Evolutionary conservation across 2,329 filamentous ascomycete species (phyloP).

Genomic region (Fusarium sp.): DNA sequence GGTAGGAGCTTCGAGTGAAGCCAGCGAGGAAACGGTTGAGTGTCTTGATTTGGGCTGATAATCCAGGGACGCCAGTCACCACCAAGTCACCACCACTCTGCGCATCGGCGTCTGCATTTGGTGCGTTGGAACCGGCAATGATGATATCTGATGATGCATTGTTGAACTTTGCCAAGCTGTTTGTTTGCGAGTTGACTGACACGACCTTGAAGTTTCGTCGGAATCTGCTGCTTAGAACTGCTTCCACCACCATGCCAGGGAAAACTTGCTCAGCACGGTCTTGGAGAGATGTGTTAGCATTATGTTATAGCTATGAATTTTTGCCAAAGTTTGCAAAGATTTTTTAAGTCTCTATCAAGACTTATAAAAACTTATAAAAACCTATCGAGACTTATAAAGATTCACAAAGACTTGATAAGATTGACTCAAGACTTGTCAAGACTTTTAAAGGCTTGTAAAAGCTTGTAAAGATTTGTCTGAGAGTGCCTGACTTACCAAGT

Average conservation of each 20-base stretch:
- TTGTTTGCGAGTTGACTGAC: constrained; percentile 68
- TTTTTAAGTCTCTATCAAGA: too few species aligned
- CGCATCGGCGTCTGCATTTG: constrained; percentile 28
- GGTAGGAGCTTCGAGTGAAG: constrained; percentile 62
- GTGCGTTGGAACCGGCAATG: constrained; percentile 54
- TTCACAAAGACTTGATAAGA: too few species aligned
- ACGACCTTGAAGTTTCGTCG: constrained; percentile 66
- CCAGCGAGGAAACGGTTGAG: constrained; percentile 77
- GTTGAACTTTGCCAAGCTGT: constrained; percentile 62
- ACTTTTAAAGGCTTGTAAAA: too few species aligned
- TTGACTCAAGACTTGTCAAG: too few species aligned
- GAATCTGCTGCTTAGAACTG: constrained; percentile 57
- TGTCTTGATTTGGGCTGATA: constrained; percentile 73
- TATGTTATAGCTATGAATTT: too few species aligned
- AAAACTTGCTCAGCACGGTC: constrained; percentile 77
- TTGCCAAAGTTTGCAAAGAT: too few species aligned
- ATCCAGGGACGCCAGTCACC: constrained; percentile 75
- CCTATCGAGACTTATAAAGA: too few species aligned
- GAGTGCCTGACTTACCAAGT: constrained; percentile 49
- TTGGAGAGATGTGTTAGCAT: constrained; percentile 48
- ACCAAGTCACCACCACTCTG: constrained; percentile 56
- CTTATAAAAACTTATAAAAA: too few species aligned
- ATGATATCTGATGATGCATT: constrained; percentile 56
- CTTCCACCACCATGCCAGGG: constrained; percentile 79
- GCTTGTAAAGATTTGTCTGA: too few species aligned